Conservation (phyloP, 495 filamentous ascomycete species). For the Talaromyces proteolyticus region DNA sequence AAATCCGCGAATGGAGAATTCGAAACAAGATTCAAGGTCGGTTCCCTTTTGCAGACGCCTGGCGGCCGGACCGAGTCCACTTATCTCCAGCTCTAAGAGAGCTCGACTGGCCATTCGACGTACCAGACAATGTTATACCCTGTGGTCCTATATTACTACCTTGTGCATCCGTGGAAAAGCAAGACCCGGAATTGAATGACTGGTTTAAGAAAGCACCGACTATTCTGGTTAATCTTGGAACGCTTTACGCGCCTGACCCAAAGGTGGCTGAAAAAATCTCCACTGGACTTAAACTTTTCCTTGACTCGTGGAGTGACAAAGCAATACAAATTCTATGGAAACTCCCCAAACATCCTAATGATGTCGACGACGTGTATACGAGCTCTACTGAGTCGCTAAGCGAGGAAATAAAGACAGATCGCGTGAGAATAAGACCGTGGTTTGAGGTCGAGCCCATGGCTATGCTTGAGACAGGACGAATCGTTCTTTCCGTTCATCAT, state of each 20-base stretch:
- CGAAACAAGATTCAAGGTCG: constrained; percentile 17
- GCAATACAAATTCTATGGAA: constrained; percentile 45
- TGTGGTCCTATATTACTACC: constrained; percentile 41
- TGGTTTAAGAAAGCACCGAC: constrained; percentile 42
- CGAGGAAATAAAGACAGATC: constrained; percentile 17
- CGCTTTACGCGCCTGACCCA: constrained; percentile 26
- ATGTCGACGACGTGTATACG: constrained; percentile 16
- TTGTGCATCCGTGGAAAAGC: constrained; percentile 22
- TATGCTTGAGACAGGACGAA: constrained; percentile 35
- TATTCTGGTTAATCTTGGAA: constrained; percentile 45
- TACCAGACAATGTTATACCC: constrained; percentile 37
- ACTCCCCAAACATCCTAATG: constrained; percentile 21
- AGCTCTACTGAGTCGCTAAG: constrained; percentile 19
- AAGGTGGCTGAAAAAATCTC: constrained; percentile 30
- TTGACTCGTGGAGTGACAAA: constrained; percentile 14
- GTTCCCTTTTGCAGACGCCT: constrained; percentile 26
- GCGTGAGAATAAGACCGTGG: constrained; percentile 35
- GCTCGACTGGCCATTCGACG: constrained; percentile 35
- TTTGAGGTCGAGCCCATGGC: constrained; percentile 40
- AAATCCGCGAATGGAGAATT: constrained; percentile 18
- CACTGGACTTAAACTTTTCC: constrained; percentile 23
- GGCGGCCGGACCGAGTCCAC: constrained; percentile 27
- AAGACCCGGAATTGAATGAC: constrained; percentile 31
- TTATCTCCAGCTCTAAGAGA: constrained; percentile 31
- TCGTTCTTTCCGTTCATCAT: constrained; percentile 46